Percentiles rank a stretch among this genome's conserved stretches.
Evolutionary conservation across 495 filamentous ascomycete species (phyloP).

Genomic region (Penicillium flavigenum): DNA sequence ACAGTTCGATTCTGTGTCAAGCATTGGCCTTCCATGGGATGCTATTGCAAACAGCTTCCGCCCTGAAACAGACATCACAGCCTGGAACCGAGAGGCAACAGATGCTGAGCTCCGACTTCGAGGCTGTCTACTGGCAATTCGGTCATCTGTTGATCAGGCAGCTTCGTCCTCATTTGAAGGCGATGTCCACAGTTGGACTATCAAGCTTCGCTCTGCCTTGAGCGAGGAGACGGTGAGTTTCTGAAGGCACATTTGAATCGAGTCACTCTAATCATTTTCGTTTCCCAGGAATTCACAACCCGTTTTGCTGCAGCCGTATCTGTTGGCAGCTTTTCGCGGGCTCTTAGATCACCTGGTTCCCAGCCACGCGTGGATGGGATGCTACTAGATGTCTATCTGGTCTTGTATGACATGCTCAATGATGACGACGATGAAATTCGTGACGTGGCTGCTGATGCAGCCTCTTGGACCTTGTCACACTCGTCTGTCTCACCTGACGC

Average conservation of each 20-base stretch:
- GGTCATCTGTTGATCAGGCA: conserved; percentile 39
- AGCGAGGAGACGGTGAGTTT: conserved; percentile 45
- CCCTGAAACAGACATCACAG: conserved; percentile 23
- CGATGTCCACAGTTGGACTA: conserved; percentile 33
- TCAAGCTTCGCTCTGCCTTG: conserved; percentile 39
- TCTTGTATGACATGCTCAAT: conserved; percentile 64
- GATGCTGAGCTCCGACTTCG: conserved; percentile 46
- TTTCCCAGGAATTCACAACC: conserved; percentile 62
- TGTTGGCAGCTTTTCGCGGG: conserved; percentile 35
- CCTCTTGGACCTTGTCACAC: conserved; percentile 45
- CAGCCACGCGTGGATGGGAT: conserved; percentile 29
- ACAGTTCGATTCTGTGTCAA: conserved; percentile 12
- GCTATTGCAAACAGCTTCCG: conserved; percentile 27
- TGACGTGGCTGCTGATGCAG: conserved; percentile 58
- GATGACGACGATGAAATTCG: conserved; percentile 93
- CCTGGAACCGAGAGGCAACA: conserved; percentile 44
- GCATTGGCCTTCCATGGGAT: conserved; percentile 29
- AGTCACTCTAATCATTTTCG: not conserved
- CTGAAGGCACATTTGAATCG: no score
- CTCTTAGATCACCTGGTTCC: conserved; percentile 26
- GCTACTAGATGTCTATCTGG: conserved; percentile 48
- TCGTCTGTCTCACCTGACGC: conserved; percentile 32
- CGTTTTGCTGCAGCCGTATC: conserved; percentile 56
- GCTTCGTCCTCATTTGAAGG: conserved; percentile 14
- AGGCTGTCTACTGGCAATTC: conserved; percentile 59